Conservation (phyloP, 192 early-diverging fungal species). For the Entomortierella parvispora region DNA sequence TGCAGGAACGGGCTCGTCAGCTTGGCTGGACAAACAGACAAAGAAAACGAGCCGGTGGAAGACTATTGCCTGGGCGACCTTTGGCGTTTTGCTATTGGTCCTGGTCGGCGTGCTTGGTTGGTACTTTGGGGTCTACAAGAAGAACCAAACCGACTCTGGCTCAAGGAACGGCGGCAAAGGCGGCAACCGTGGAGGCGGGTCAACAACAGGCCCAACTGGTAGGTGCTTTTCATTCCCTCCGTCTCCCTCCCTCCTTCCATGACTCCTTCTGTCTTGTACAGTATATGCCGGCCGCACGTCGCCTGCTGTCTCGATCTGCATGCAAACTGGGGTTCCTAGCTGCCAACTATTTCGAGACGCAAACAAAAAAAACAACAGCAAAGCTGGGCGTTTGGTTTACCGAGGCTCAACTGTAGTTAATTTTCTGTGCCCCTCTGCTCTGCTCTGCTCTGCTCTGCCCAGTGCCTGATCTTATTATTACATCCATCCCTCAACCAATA, state of each 20-base stretch:
- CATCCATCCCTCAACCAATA: not conserved
- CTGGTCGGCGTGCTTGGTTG: constrained; percentile 23
- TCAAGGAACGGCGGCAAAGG: not conserved
- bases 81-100: constrained; percentile 16
- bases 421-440: no score
- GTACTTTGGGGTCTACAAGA: constrained; percentile 45
- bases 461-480: no score
- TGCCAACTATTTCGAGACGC: no score
- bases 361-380: no score
- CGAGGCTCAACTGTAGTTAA: no score
- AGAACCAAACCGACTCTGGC: constrained; percentile 12
- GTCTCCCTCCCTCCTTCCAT: not conserved
- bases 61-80: constrained; percentile 18
- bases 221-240: not conserved
- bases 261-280: no score
- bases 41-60: constrained; percentile 32
- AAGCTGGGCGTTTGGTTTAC: no score
- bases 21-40: constrained; percentile 31
- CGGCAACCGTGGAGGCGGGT: not conserved
- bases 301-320: no score
- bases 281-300: no score
- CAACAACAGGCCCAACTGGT: constrained; percentile 27
- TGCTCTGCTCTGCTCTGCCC: no score
- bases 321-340: no score
- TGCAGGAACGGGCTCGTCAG: constrained; percentile 20